These are phyloP conservation scores for Picochlorum sp. DNA, from an alignment of 139 green algal genomes.

Conservation along the genomic window DNA sequence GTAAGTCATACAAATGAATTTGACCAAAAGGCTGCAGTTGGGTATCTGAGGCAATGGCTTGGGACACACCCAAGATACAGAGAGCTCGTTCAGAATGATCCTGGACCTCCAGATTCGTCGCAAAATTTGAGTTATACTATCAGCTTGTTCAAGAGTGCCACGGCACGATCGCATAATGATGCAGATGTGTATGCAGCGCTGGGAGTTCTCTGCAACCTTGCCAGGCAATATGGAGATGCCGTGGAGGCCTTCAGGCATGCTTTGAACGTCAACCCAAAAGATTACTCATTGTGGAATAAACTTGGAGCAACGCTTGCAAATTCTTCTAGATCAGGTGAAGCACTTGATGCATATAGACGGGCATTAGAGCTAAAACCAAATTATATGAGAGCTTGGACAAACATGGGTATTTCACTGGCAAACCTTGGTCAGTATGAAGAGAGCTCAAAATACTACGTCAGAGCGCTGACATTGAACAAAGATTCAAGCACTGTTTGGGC, in stretches of 20 bases:
- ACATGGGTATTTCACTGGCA: slow-evolving; percentile 88
- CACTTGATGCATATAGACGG: slow-evolving; percentile 73
- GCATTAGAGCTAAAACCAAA: slow-evolving; percentile 97
- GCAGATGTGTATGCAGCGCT: slow-evolving; percentile 79
- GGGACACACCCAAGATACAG: slow-evolving; percentile 45
- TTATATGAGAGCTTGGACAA: slow-evolving; percentile 98
- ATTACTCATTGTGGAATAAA: slow-evolving; percentile 96
- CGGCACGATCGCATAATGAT: slow-evolving; percentile 41
- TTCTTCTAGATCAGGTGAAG: slow-evolving; percentile 57
- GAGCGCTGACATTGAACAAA: slow-evolving; percentile 79
- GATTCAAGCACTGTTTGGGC: slow-evolving; percentile 74
- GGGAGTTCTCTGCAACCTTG: slow-evolving; percentile 89
- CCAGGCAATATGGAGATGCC: slow-evolving; percentile 65
- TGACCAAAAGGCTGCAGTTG: slow-evolving; percentile 57
- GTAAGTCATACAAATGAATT: slow-evolving; percentile 97
- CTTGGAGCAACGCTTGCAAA: slow-evolving; percentile 91
- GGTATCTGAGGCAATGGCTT: slow-evolving; percentile 69
- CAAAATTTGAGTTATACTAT: slow-evolving; percentile 46
- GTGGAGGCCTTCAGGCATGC: slow-evolving; percentile 44
- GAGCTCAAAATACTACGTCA: slow-evolving; percentile 78
- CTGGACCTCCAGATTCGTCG: slow-evolving; percentile 32
- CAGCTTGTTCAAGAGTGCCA: slow-evolving; percentile 32
- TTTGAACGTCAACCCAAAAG: slow-evolving; percentile 54
- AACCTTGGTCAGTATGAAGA: slow-evolving; percentile 83
- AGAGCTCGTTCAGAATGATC: slow-evolving; percentile 10